A percentile compares a stretch with the other conserved stretches of the same genome.
Conservation (phyloP, 1,139 yeast genomes). For the Hemisphaericaspora lyxosophila region DNA sequence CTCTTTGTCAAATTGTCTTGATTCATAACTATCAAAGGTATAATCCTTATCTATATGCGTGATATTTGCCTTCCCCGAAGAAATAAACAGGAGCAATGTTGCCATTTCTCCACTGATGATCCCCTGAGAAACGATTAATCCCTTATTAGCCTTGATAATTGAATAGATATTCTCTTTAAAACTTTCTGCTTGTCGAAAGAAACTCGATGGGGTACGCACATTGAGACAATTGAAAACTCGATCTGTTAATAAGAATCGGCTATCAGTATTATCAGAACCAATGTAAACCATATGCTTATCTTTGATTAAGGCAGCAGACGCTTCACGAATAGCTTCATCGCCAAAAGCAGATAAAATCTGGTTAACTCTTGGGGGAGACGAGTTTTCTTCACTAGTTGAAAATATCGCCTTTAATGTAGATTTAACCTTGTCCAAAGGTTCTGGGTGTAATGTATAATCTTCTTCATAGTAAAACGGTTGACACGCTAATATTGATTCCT, state of each 20-base stretch:
- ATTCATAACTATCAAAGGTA: slow-evolving; percentile 56
- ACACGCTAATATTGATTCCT: slow-evolving; percentile 44
- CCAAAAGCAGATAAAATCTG: slow-evolving; percentile 43
- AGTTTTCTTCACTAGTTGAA: slow-evolving; percentile 51
- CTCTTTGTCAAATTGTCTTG: slow-evolving; percentile 60
- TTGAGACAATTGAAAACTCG: slow-evolving; percentile 44
- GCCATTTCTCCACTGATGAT: slow-evolving; percentile 61
- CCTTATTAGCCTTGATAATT: slow-evolving; percentile 44
- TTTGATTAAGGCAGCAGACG: slow-evolving; percentile 52
- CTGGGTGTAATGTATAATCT: slow-evolving; percentile 17
- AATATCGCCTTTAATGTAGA: slow-evolving; percentile 57
- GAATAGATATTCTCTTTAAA: slow-evolving; percentile 43
- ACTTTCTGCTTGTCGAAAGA: slow-evolving; percentile 45
- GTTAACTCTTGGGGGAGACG: slow-evolving; percentile 45
- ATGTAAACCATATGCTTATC: slow-evolving; percentile 54
- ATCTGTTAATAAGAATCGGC: slow-evolving; percentile 61
- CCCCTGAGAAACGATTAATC: slow-evolving; percentile 57
- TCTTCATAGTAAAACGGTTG: slow-evolving; percentile 35
- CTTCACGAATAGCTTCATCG: slow-evolving; percentile 46
- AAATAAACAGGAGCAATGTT: slow-evolving; percentile 47
- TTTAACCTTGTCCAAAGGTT: slow-evolving; percentile 32
- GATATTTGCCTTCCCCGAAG: slow-evolving; percentile 36
- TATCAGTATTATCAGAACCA: slow-evolving; percentile 43
- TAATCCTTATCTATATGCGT: slow-evolving; percentile 55
- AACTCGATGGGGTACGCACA: slow-evolving; percentile 37